Percentiles rank a stretch among this genome's conserved stretches.
phyloP scores from a whole-genome alignment of 2,329 filamentous ascomycete species.

The Fusarium compactum region DNA sequence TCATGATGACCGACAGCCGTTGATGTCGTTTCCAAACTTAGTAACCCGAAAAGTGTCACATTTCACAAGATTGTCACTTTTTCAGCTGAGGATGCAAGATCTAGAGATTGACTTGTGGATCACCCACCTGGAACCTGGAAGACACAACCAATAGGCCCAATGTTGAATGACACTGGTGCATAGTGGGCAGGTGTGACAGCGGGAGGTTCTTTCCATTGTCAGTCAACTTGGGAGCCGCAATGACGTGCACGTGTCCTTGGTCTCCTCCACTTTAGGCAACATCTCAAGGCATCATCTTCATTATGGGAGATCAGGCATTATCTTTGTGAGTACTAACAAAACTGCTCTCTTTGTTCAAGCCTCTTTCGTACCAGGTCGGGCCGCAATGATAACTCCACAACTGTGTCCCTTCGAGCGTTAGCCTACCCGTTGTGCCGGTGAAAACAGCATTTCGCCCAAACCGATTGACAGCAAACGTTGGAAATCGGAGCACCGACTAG shows the following conservation, averaged over 20 bases:
- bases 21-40: constrained; percentile 22
- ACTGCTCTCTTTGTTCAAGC: too few relatives aligned
- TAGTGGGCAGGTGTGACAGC: background rate
- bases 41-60: background rate
- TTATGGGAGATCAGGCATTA: too few relatives aligned
- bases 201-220: background rate
- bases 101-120: background rate
- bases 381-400: constrained; percentile 23
- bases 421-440: constrained; percentile 14
- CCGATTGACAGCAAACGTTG: background rate
- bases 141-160: background rate
- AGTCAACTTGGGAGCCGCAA: background rate
- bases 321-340: background rate
- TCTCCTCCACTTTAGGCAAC: background rate
- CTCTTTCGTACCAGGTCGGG: background rate
- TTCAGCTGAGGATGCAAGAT: background rate
- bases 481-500: constrained; percentile 24
- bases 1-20: background rate
- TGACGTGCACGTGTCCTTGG: background rate
- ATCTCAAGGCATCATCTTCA: background rate
- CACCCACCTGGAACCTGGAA: background rate
- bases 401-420: background rate
- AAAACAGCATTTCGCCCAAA: constrained; percentile 4
- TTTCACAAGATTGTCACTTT: background rate
- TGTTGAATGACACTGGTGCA: background rate